Evolutionary conservation across 2,329 filamentous ascomycete species (phyloP).

Genomic region (Cladophialophora psammophila): DNA sequence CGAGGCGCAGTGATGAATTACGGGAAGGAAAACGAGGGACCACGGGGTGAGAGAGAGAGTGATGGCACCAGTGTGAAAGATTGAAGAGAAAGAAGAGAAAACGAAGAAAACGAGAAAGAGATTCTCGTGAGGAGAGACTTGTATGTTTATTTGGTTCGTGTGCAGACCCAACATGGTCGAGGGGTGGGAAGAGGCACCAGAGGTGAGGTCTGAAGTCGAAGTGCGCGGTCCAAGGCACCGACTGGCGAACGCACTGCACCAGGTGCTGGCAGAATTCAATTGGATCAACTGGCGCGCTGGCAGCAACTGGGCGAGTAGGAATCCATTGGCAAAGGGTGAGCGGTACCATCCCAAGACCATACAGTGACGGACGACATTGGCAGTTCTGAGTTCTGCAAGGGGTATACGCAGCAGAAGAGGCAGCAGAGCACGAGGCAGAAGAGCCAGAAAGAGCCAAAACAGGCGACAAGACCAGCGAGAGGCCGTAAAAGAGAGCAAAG

Average conservation of each 20-base stretch:
- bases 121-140: neutral
- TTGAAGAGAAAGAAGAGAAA: neutral
- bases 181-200: neutral
- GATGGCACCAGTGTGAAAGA: neutral
- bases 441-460: neutral
- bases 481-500: neutral
- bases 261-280: neutral
- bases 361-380: neutral
- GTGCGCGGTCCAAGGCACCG: neutral
- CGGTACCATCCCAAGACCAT: neutral
- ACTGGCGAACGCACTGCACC: neutral
- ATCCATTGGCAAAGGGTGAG: neutral
- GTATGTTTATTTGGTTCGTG: slow-evolving; percentile 1
- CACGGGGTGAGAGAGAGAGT: neutral
- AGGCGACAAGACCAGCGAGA: neutral
- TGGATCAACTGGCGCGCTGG: neutral
- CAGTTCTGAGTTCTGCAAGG: neutral
- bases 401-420: neutral
- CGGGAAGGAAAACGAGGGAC: neutral
- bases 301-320: neutral
- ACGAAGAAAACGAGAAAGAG: neutral
- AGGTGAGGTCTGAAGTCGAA: neutral
- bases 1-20: neutral
- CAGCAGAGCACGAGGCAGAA: neutral
- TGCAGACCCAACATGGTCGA: neutral